Percentiles rank a stretch among this genome's conserved stretches.
Conservation (phyloP, 129 eudicot genomes). For the Daucus carota region DH1_v3.0 NC_030389.2:30978501-30979000, state of each 20-base stretch:
- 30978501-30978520: not conserved
- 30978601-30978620: not conserved
- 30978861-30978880: conserved; percentile 38
- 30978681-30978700: conserved; percentile 63
- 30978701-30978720: too few species aligned
- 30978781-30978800: not conserved
- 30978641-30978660: conserved; percentile 54
- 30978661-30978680: conserved; percentile 38
- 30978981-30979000: not conserved
- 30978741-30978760: too few species aligned
- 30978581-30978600: not conserved
- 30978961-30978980: conserved; percentile 23
- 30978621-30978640: conserved; percentile 3
- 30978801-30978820: not conserved
- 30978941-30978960: conserved; percentile 75
- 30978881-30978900: conserved; percentile 61
- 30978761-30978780: not conserved
- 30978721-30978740: too few species aligned
- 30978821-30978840: not conserved
- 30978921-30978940: conserved; percentile 97
- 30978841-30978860: conserved; percentile 51
- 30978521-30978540: not conserved
- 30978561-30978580: not conserved
- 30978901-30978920: conserved; percentile 99
- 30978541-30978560: not conserved